A percentile compares a stretch with the other conserved stretches of the same genome.
phyloP scores from a whole-genome alignment of 2,329 filamentous ascomycete species.

The Fusarium sp. region DNA sequence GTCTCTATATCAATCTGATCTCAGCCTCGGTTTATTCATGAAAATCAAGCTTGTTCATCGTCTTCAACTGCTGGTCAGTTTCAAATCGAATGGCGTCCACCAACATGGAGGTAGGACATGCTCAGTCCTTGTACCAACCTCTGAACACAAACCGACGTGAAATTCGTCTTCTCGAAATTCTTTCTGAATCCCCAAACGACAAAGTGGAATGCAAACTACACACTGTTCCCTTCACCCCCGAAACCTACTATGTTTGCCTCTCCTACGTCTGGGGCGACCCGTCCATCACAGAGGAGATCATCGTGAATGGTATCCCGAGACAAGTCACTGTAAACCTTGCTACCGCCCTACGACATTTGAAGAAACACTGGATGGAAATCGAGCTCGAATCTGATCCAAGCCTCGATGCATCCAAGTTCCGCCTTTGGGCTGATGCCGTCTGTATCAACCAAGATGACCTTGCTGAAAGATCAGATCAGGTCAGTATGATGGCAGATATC shows the following conservation, averaged over 20 bases:
- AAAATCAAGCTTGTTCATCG: background rate
- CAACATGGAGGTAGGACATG: background rate
- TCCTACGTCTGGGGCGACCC: conserved; percentile 14
- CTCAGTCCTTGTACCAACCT: background rate
- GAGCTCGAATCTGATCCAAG: rapidly evolving
- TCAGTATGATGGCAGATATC: background rate
- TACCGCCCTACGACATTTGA: background rate
- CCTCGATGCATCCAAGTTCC: background rate
- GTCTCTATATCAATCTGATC: background rate
- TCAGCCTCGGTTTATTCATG: too few species aligned
- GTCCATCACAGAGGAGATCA: rapidly evolving
- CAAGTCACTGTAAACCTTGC: background rate
- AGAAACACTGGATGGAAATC: background rate
- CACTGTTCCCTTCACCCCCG: background rate
- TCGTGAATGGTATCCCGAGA: background rate
- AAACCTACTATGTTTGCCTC: background rate
- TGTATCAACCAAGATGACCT: conserved; percentile 6
- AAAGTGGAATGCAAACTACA: background rate
- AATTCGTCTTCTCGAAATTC: conserved; percentile 10
- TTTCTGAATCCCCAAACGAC: background rate
- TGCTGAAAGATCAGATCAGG: background rate
- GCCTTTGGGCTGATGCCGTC: background rate
- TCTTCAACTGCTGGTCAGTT: background rate
- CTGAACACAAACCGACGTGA: background rate
- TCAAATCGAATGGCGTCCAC: background rate